Evolutionary conservation across 1,139 yeast genomes (phyloP).

Genomic region (Candida sanyaensis): DNA sequence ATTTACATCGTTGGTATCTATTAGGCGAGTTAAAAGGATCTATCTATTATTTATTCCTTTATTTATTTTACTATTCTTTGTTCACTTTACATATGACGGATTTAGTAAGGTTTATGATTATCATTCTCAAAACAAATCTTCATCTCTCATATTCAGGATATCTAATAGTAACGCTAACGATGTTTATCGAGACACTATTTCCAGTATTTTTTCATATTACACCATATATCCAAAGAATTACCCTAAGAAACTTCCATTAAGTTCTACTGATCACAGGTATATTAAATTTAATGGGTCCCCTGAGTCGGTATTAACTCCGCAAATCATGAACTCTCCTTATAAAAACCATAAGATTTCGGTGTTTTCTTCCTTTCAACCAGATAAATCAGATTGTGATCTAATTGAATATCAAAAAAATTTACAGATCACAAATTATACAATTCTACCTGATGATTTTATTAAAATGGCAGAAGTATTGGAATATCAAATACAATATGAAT

Average conservation of each 20-base stretch:
- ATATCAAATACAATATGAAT: constrained; percentile 19
- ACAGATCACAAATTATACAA: background rate
- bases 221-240: background rate
- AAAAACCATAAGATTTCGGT: constrained; percentile 3
- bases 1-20: no score
- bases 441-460: constrained; percentile 25
- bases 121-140: background rate
- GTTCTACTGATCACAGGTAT: background rate
- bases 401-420: background rate
- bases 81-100: background rate
- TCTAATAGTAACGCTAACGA: background rate
- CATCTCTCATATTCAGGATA: background rate
- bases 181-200: background rate
- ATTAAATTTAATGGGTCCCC: background rate
- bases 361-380: constrained; percentile 4
- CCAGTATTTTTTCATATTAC: background rate
- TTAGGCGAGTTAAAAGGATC: background rate
- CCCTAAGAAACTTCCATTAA: background rate
- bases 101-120: background rate
- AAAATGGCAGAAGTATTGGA: constrained; percentile 9
- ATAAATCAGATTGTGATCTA: background rate
- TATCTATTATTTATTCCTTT: background rate
- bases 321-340: constrained; percentile 7
- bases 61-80: background rate
- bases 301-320: background rate